Base-by-base conservation (phyloP, 768 basidiomycete genomes). In the Suillus weaverae region DNA sequence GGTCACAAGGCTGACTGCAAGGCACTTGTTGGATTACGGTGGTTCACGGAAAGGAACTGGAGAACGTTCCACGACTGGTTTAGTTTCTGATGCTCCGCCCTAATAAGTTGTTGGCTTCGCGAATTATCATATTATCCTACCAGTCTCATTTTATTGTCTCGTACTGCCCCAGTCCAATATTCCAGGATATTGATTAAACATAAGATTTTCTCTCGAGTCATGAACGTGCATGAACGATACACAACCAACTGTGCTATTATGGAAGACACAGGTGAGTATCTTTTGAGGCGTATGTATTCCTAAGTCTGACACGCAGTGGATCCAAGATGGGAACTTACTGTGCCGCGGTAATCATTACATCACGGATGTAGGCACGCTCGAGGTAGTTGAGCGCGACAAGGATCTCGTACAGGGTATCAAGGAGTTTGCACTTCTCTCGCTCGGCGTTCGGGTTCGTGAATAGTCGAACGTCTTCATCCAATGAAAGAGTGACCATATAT, bases 301-400 rank as follows among this genome's bases (percentile, higher is more conserved):
- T 72, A 41, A 67, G 66, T 50, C 8, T 20, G 14, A 61, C 9
- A 7, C 39, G 48, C 51, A 4, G 7, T 55, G 30, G 7, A 43
- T 36, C 6, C 38, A 54, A 22, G 32, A 41, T 35, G 39, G 30
- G 51, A 60, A 85, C 94, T 77, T 81, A 97, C 96, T 98, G 94
- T 53, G 89, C 88, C 2, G 92, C 90, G 20, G 89, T 89, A 63
- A 98, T 26, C 26, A 26, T 91, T 0, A 91, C 89, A 79, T 98
- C 97, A 18, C 97, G 86, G 44, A 98, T 90, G 77, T 97, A 98
- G 0, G 95, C 97, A 50, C 95, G 84, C 76, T 99, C 97, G 30
- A 98, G 89, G 74, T 96, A 98, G 71, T 99, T 95, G 13, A 99
- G 81, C 4, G 91, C 86, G 55, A 96, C 90, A 64, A 97, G 87